These are phyloP conservation scores for Cytidiella melzeri DNA, from an alignment of 768 basidiomycete genomes.

Conservation along the genomic window DNA sequence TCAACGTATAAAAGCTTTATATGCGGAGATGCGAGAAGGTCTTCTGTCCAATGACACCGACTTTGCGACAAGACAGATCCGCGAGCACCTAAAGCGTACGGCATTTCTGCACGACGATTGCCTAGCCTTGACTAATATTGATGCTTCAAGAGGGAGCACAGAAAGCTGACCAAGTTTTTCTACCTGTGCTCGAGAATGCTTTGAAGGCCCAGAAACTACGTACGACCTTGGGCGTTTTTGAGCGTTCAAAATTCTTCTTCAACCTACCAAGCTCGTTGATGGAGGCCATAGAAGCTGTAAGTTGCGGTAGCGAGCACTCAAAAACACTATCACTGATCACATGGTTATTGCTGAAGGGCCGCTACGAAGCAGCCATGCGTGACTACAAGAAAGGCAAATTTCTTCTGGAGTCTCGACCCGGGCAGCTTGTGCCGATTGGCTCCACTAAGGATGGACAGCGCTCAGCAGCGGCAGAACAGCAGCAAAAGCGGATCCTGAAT, in stretches of 20 bases:
- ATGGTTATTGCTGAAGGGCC: conserved; percentile 53
- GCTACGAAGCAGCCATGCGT: conserved; percentile 88
- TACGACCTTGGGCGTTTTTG: conserved; percentile 91
- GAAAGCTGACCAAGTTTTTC: conserved; percentile 92
- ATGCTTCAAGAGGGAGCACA: conserved; percentile 76
- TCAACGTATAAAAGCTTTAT: conserved; percentile 50
- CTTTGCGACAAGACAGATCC: conserved; percentile 75
- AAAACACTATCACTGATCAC: no score
- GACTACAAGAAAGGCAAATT: conserved; percentile 98
- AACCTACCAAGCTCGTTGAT: conserved; percentile 90
- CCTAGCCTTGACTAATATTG: no score
- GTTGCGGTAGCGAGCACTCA: no score
- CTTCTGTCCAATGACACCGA: conserved; percentile 71
- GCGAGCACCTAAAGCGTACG: conserved; percentile 82
- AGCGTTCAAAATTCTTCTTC: conserved; percentile 97
- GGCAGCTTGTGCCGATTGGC: conserved; percentile 71
- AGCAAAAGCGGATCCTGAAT: conserved; percentile 89
- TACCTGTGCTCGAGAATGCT: conserved; percentile 93
- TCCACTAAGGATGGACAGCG: conserved; percentile 50
- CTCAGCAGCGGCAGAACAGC: conserved; percentile 50
- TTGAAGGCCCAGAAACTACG: conserved; percentile 91
- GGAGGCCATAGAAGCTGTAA: conserved; percentile 83
- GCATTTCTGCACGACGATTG: no score
- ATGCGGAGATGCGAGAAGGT: conserved; percentile 90
- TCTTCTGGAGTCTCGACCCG: conserved; percentile 83